A percentile compares a stretch with the other conserved stretches of the same genome.
Evolutionary conservation across 1,284 basidiomycete species (phyloP).

Genomic region (Apiotrichum domesticum): DNA sequence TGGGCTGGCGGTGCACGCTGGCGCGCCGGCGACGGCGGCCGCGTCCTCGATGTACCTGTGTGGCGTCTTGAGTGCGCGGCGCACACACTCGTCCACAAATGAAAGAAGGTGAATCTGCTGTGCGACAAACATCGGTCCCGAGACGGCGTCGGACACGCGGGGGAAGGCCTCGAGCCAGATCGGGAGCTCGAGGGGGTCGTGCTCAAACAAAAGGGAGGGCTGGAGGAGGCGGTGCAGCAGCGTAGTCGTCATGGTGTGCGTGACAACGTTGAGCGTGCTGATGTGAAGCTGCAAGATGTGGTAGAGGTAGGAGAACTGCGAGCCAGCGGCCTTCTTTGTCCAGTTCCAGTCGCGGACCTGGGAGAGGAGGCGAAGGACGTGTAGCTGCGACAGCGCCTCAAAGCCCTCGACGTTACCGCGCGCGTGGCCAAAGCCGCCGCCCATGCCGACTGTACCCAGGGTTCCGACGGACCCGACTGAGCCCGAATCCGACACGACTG

Average conservation of each 20-base stretch:
- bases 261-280: slow-evolving; percentile 52
- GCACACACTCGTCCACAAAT: slow-evolving; percentile 81
- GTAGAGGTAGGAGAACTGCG: slow-evolving; percentile 53
- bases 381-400: slow-evolving; percentile 63
- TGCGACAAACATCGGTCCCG: slow-evolving; percentile 52
- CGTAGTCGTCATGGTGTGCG: slow-evolving; percentile 54
- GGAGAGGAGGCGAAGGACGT: slow-evolving; percentile 65
- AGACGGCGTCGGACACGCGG: slow-evolving; percentile 48
- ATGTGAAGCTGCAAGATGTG: slow-evolving; percentile 62
- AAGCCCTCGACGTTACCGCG: slow-evolving; percentile 51
- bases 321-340: slow-evolving; percentile 58
- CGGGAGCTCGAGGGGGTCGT: slow-evolving; percentile 64
- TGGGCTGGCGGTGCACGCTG: slow-evolving; percentile 55
- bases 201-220: slow-evolving; percentile 71
- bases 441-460: slow-evolving; percentile 45
- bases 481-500: slow-evolving; percentile 40
- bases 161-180: slow-evolving; percentile 63
- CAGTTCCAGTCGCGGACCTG: slow-evolving; percentile 71
- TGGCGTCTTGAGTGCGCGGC: slow-evolving; percentile 75
- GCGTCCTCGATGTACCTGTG: slow-evolving; percentile 79
- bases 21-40: slow-evolving; percentile 31
- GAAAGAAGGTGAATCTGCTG: slow-evolving; percentile 60
- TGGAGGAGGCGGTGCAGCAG: slow-evolving; percentile 62
- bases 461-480: slow-evolving; percentile 42
- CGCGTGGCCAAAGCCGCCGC: slow-evolving; percentile 46